phyloP scores from a whole-genome alignment of 2,329 filamentous ascomycete genomes.

The Aspergillus sp. region DNA sequence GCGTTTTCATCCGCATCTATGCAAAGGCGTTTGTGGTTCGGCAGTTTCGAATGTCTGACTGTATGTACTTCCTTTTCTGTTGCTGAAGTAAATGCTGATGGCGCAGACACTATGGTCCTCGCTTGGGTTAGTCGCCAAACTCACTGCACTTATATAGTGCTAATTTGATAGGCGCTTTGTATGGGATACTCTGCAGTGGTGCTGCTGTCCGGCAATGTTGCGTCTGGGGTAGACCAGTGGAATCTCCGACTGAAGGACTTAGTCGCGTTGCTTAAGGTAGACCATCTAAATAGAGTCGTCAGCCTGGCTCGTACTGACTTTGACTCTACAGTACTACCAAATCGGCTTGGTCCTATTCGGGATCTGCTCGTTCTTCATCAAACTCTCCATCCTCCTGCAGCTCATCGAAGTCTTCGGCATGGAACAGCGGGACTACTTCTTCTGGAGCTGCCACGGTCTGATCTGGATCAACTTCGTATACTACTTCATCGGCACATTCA shows the following conservation, averaged over 20 bases:
- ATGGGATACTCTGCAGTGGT: slow-evolving; percentile 1
- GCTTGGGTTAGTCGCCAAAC: neutral
- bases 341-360: neutral
- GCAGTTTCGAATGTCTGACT: neutral
- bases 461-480: neutral
- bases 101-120: neutral
- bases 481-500: neutral
- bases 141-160: neutral
- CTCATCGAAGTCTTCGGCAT: neutral
- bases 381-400: neutral
- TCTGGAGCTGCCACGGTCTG: neutral
- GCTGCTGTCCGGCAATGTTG: neutral
- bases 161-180: neutral
- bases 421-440: neutral
- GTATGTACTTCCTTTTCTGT: neutral
- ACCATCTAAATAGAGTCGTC: neutral
- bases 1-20: slow-evolving; percentile 1
- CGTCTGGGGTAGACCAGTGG: neutral
- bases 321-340: neutral
- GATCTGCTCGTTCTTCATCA: neutral
- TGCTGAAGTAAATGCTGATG: neutral
- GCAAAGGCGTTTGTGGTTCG: slow-evolving; percentile 5
- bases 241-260: neutral
- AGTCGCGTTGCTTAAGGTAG: neutral
- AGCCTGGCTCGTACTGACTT: neutral